These are phyloP conservation scores for Coniella vitis DNA, from an alignment of 2,329 filamentous ascomycete species.

Conservation along the genomic window DNA sequence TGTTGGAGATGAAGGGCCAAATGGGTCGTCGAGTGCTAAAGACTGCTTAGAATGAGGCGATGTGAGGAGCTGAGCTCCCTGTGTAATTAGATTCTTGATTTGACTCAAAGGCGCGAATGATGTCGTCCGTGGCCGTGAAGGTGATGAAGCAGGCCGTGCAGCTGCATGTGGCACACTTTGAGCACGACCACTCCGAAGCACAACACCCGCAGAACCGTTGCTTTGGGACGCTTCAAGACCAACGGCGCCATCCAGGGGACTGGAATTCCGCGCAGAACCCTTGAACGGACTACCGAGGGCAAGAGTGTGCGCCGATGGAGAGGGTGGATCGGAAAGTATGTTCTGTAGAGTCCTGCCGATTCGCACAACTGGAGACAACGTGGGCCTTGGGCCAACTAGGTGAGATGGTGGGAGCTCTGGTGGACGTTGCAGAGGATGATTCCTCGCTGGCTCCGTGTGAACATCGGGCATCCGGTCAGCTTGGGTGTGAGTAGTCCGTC, in stretches of 20 bases:
- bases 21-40: slow-evolving; percentile 14
- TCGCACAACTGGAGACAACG: slow-evolving; percentile 51
- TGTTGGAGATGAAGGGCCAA: slow-evolving; percentile 12
- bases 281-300: slow-evolving; percentile 51
- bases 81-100: slow-evolving; percentile 25
- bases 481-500: slow-evolving; percentile 19
- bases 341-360: slow-evolving; percentile 50
- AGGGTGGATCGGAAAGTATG: slow-evolving; percentile 52
- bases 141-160: slow-evolving; percentile 11
- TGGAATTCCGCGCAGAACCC: slow-evolving; percentile 27
- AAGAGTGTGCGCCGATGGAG: slow-evolving; percentile 43
- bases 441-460: slow-evolving; percentile 7
- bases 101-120: slow-evolving; percentile 25
- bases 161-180: background rate
- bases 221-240: slow-evolving; percentile 15
- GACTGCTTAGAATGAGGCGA: slow-evolving; percentile 21
- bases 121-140: slow-evolving; percentile 22
- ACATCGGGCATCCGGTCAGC: slow-evolving; percentile 5
- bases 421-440: slow-evolving; percentile 1
- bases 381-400: slow-evolving; percentile 31
- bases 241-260: slow-evolving; percentile 21
- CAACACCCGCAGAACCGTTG: slow-evolving; percentile 1
- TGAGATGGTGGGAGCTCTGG: slow-evolving; percentile 21
- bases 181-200: slow-evolving; percentile 1
- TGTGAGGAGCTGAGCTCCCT: slow-evolving; percentile 23